Evolutionary conservation across 2,329 filamentous ascomycete species (phyloP), one percentile per base, ranked within the genome.

Genomic region (Phaeoacremonium minimum): DNA sequence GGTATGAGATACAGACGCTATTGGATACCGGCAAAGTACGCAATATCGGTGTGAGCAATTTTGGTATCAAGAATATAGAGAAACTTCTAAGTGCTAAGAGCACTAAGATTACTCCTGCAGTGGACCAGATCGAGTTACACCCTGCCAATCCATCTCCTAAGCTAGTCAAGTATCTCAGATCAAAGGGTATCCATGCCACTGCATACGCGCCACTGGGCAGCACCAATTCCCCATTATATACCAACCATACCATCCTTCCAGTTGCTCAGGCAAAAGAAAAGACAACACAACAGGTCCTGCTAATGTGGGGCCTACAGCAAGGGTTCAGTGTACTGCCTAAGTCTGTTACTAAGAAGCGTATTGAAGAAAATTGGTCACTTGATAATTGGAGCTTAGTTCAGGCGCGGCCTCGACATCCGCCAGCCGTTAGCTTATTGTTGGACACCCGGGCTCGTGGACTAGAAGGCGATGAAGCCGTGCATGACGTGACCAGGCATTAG

Each of bases 41-140:
- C 62, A 87, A 87, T 68, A 88, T 91, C 56, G 87, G 87, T 50
- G 84, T 93, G 39, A 88, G 85, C 61, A 94, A 94, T 73, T 93
- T 94, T 59, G 83, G 74, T 45, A 87, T 90, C 58, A 77, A 69
- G 60, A 86, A 93, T 63, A 68, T 93, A 26, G 84, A 91, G 71
- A 85, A 77, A 60, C 73, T 93, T 40, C 69, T 93, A 43, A 78
- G 73, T 48, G 75, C 84, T 49, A 72, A 77, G 9, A 71, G 68
- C 45, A 77, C 70, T 64, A 81, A 80, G 71, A 61, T 73, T 44
- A 60, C 71, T 35, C 76, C 76, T 12, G 83, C 85, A 14, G 85
- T 87, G 47, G 90, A 91, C 74, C 86, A 93, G 64, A 77, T 88
- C 57, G 86, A 90, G 64, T 73, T 89, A 15, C 85, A 90, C 65